phyloP scores from a whole-genome alignment of 768 basidiomycete species.

The Grammothele lineata region DNA sequence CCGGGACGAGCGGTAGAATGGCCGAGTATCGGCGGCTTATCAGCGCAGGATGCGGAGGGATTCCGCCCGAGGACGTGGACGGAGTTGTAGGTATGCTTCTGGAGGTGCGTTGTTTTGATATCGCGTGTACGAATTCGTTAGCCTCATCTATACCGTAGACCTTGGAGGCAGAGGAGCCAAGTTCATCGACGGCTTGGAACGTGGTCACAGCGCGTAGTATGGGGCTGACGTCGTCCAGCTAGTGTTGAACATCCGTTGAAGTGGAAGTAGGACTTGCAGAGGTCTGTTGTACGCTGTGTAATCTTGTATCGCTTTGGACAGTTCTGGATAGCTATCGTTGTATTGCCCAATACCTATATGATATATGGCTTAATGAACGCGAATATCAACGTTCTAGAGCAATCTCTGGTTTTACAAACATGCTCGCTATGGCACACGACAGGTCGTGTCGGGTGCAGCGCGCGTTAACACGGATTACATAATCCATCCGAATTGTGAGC shows the following conservation, averaged over 20 bases:
- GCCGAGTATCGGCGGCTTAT: slow-evolving; percentile 85
- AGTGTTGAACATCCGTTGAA: slow-evolving; percentile 4
- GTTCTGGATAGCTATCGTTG: slow-evolving; percentile 7
- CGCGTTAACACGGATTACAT: no score
- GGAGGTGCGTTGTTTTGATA: slow-evolving; percentile 49
- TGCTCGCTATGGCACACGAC: no score
- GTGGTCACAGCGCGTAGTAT: slow-evolving; percentile 14
- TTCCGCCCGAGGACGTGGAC: slow-evolving; percentile 85
- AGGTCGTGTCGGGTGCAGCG: no score
- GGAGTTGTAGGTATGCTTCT: slow-evolving; percentile 78
- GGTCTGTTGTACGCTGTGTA: slow-evolving; percentile 13
- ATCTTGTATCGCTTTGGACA: slow-evolving; percentile 15
- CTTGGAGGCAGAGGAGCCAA: slow-evolving; percentile 75
- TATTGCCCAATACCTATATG: no score
- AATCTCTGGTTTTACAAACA: no score
- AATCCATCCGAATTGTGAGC: no score
- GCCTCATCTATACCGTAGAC: no score
- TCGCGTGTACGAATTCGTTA: slow-evolving; percentile 6
- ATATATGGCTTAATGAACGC: no score
- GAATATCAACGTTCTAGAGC: no score
- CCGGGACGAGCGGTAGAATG: slow-evolving; percentile 88
- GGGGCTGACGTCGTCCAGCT: neutral
- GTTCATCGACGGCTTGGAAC: slow-evolving; percentile 42
- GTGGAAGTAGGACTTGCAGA: slow-evolving; percentile 5
- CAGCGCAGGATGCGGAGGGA: slow-evolving; percentile 84